phyloP scores from a whole-genome alignment of 1,284 basidiomycete genomes.

The Apiotrichum montevideense region DNA sequence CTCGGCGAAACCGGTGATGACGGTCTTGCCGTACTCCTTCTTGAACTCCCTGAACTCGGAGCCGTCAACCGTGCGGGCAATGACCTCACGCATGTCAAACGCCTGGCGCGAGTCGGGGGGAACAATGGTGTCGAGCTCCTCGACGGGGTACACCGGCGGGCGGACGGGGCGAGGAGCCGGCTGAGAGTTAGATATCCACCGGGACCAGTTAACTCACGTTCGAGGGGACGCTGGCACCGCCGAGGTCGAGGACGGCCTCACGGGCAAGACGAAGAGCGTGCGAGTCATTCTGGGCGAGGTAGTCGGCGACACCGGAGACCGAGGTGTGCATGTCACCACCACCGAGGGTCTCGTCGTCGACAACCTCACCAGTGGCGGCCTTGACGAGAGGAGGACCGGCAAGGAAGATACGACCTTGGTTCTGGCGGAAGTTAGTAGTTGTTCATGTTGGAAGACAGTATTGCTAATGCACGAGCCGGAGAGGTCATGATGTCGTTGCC shows the following conservation, averaged over 20 bases:
- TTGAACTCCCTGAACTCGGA: constrained; percentile 93
- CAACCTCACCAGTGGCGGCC: constrained; percentile 87
- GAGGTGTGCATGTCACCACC: constrained; percentile 88
- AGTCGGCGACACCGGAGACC: constrained; percentile 89
- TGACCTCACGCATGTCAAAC: constrained; percentile 91
- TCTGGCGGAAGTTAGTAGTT: constrained; percentile 27
- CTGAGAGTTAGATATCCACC: neutral
- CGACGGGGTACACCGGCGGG: constrained; percentile 67
- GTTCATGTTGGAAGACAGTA: too few relatives aligned
- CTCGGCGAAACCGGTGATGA: constrained; percentile 87
- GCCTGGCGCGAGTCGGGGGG: constrained; percentile 78
- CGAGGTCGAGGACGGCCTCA: constrained; percentile 72
- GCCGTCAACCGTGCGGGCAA: constrained; percentile 84
- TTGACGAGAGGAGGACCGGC: constrained; percentile 92
- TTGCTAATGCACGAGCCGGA: neutral
- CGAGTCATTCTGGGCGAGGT: constrained; percentile 79
- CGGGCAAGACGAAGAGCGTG: constrained; percentile 81
- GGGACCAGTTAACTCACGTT: neutral
- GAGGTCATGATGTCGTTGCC: neutral
- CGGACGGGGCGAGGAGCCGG: constrained; percentile 4
- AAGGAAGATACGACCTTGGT: constrained; percentile 92
- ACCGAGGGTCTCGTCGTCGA: constrained; percentile 79
- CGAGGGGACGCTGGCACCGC: constrained; percentile 32
- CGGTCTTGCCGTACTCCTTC: constrained; percentile 83
- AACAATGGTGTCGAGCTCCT: constrained; percentile 84